Evolutionary conservation across 306 rosid genomes (phyloP).

Genomic region (Quercus parvula): DNA sequence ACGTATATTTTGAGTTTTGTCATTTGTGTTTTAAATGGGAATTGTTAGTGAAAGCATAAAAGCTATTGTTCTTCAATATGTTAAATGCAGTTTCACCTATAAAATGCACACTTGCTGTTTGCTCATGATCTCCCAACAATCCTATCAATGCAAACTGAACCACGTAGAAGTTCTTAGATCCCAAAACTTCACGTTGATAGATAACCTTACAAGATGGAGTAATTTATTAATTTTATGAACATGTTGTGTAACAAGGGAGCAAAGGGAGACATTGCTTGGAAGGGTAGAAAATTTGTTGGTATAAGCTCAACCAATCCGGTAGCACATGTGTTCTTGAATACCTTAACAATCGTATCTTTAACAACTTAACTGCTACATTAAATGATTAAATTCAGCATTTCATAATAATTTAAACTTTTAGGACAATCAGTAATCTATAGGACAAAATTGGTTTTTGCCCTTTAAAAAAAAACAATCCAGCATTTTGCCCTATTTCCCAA

Average conservation of each 20-base stretch:
- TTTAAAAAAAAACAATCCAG: too few relatives aligned
- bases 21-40: not conserved
- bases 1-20: not conserved
- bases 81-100: not conserved
- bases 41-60: not conserved
- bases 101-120: slow-evolving; percentile 5
- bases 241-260: too few relatives aligned
- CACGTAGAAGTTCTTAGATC: slow-evolving; percentile 1
- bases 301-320: slow-evolving; percentile 31
- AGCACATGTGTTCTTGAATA: slow-evolving; percentile 27
- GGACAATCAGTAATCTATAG: too few relatives aligned
- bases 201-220: not conserved
- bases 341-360: not conserved
- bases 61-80: not conserved
- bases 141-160: not conserved
- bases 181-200: not conserved
- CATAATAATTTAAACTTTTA: too few relatives aligned
- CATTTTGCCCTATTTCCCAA: too few relatives aligned
- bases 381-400: too few relatives aligned
- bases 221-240: too few relatives aligned
- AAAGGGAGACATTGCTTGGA: slow-evolving; percentile 39
- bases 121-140: slow-evolving; percentile 17
- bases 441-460: too few relatives aligned
- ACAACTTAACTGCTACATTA: too few relatives aligned
- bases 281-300: slow-evolving; percentile 39